Evolutionary conservation across 805 yeast species (phyloP), one percentile per base, ranked within the genome.

Genomic region (Barnettozyma sucrosica): DNA sequence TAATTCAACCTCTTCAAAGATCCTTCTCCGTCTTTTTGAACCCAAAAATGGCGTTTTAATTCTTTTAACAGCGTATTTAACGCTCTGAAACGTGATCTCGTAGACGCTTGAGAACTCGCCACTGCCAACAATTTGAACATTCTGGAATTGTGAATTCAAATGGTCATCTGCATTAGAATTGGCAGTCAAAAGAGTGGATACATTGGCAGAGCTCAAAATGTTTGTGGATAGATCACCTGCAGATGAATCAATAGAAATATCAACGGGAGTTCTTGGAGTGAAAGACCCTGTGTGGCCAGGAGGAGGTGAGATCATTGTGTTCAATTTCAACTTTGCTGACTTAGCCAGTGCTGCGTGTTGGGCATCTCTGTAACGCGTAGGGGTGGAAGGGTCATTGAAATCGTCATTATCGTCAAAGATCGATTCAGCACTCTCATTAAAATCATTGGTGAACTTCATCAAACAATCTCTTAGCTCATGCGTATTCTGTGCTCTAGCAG

Each of bases 91-190:
- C 14, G 80, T 73, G 38, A 92, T 92, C 52, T 85, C 85, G 65
- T 81, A 93, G 16, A 95, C 99, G 20, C 80, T 72, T 3, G 97
- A 89, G 59, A 93, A 93, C 64, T 89, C 96, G 21, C 99, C 98
- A 32, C 77, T 71, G 3, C 96, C 96, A 20, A 92, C 69, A 40
- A 82, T 67, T 39, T 75, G 73, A 39, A 92, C 90, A 52, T 83
- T 81, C 20, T 83, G 59, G 51, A 78, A 78, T 55, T 72, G 72
- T 11, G 76, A 70, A 34, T 68, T 60, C 24, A 78, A 59, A 59
- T 77, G 79, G 30, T 67, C 67, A 56, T 72, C 77, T 20, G 52
- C 43, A 24, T 46, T 41, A 4, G 52, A 36, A 8, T 49, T 66
- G 7, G 67, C 65, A 21, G 51, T 48, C n/a, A 50, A 44, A 19